phyloP scores from a whole-genome alignment of 192 early-diverging fungal species.

The Rhizoclosmatium sp. region DNA sequence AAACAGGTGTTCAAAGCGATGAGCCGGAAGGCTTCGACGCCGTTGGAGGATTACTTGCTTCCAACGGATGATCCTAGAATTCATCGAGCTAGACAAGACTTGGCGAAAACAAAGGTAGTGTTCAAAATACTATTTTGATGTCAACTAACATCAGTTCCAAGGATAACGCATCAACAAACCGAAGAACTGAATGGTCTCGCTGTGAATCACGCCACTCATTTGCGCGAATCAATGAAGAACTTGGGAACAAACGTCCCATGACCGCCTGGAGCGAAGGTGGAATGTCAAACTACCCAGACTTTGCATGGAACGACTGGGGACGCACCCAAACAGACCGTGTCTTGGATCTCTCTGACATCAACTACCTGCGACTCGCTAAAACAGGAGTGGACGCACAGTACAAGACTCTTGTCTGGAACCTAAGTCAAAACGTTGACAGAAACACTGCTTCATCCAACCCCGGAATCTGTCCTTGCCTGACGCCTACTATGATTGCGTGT shows the following conservation, averaged over 20 bases:
- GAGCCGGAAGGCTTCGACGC: constrained; percentile 38
- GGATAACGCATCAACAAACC: constrained; percentile 13
- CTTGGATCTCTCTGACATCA: constrained; percentile 56
- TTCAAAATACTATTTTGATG: neutral
- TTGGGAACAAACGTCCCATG: constrained; percentile 50
- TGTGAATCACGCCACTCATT: constrained; percentile 53
- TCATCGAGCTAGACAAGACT: constrained; percentile 39
- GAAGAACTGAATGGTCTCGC: constrained; percentile 49
- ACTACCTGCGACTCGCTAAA: constrained; percentile 44
- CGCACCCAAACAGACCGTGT: constrained; percentile 52
- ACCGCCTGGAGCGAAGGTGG: constrained; percentile 55
- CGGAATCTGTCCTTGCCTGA: constrained; percentile 53
- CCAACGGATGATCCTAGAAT: constrained; percentile 54
- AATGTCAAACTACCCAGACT: constrained; percentile 43
- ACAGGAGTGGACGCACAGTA: constrained; percentile 44
- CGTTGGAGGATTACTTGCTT: constrained; percentile 56
- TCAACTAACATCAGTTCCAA: neutral
- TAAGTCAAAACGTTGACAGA: constrained; percentile 57
- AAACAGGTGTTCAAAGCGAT: constrained; percentile 35
- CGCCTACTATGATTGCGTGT: constrained; percentile 54
- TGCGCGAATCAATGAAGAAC: constrained; percentile 44
- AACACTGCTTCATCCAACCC: constrained; percentile 31
- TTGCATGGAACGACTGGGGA: constrained; percentile 52
- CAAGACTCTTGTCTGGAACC: constrained; percentile 59
- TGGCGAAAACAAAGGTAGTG: constrained; percentile 31